Evolutionary conservation across 2,329 filamentous ascomycete genomes (phyloP).

Genomic region (Diatrype stigma): DNA sequence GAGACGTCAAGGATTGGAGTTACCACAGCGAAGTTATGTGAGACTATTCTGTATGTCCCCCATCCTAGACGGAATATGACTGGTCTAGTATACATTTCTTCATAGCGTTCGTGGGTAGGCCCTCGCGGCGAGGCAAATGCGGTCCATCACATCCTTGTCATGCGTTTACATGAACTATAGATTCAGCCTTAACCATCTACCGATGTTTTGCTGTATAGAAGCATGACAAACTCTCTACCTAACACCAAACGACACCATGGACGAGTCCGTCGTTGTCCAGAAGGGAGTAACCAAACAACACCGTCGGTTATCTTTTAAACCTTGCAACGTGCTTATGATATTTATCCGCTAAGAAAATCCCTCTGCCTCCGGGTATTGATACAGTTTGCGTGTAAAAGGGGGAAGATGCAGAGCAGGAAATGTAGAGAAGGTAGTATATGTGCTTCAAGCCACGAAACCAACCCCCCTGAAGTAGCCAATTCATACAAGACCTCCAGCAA

Average conservation of each 20-base stretch:
- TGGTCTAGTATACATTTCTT: too few relatives aligned
- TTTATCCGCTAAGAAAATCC: neutral
- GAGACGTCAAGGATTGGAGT: too few relatives aligned
- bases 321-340: neutral
- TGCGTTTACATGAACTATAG: neutral
- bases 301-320: neutral
- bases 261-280: too few relatives aligned
- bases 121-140: too few relatives aligned
- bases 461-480: neutral
- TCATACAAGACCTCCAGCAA: neutral
- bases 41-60: too few relatives aligned
- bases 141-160: too few relatives aligned
- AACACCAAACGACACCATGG: neutral
- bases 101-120: too few relatives aligned
- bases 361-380: neutral
- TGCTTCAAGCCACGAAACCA: neutral
- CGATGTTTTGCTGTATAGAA: neutral
- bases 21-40: too few relatives aligned
- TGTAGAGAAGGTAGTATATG: neutral
- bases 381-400: neutral
- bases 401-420: neutral
- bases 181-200: neutral
- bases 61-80: too few relatives aligned
- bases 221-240: neutral
- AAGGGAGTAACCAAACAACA: neutral